Evolutionary conservation across 768 basidiomycete genomes (phyloP).

Genomic region (Mycena kentingensis): DNA sequence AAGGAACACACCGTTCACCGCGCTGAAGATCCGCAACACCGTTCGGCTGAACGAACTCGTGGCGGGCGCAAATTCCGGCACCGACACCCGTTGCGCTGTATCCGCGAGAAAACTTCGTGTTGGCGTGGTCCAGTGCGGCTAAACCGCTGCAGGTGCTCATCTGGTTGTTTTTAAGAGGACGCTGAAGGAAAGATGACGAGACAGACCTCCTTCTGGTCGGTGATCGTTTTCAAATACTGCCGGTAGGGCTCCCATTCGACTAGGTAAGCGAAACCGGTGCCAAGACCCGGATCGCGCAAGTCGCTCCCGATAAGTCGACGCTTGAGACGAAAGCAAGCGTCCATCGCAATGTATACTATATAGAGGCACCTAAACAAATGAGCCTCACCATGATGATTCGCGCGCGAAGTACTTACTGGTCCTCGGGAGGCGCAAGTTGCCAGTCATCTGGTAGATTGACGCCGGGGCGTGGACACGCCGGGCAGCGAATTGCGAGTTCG

Average conservation of each 20-base stretch:
- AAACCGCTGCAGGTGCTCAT: conserved; percentile 30
- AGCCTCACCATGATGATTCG: background rate
- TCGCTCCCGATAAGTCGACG: conserved; percentile 3
- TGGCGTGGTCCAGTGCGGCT: no score
- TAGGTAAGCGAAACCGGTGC: conserved; percentile 5
- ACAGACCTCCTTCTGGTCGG: background rate
- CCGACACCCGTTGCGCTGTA: no score
- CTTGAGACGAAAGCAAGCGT: conserved; percentile 28
- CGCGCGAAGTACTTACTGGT: conserved; percentile 16
- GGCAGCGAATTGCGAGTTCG: conserved; percentile 32
- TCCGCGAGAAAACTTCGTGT: no score
- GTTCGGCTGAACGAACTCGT: conserved; percentile 22
- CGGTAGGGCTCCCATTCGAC: conserved; percentile 11
- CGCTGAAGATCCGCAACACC: conserved; percentile 33
- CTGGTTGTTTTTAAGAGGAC: conserved; percentile 11
- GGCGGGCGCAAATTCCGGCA: no score
- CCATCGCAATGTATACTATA: conserved; percentile 22
- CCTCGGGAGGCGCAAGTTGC: conserved; percentile 19
- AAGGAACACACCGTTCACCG: conserved; percentile 31
- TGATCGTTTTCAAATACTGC: conserved; percentile 12
- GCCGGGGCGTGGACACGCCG: conserved; percentile 37
- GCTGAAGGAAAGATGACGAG: conserved; percentile 4
- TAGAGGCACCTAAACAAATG: conserved; percentile 26
- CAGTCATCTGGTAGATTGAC: conserved; percentile 32
- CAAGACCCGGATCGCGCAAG: background rate